phyloP scores from a whole-genome alignment of 2,329 filamentous ascomycete species.

The Ilyonectria robusta region DNA sequence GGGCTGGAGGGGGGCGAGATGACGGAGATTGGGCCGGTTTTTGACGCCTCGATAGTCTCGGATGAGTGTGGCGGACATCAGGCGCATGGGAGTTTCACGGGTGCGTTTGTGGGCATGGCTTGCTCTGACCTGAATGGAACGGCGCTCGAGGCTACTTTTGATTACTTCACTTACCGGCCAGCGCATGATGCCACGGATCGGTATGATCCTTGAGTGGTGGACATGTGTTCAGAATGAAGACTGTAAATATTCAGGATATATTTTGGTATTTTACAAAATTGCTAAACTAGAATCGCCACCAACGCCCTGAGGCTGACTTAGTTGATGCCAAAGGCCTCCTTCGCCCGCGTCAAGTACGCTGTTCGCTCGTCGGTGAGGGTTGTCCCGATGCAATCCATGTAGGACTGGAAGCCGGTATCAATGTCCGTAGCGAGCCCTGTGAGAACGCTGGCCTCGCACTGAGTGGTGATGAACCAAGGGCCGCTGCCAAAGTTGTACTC shows the following conservation, averaged over 20 bases:
- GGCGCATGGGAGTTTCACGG: conserved; percentile 74
- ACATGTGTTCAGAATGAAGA: neutral
- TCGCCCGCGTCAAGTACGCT: conserved; percentile 62
- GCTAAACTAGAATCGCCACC: neutral
- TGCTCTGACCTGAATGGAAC: conserved; percentile 70
- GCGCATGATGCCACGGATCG: conserved; percentile 56
- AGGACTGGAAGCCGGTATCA: conserved; percentile 60
- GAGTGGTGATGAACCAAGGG: conserved; percentile 64
- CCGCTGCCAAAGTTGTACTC: conserved; percentile 68
- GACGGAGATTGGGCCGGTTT: conserved; percentile 66
- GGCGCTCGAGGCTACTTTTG: conserved; percentile 62
- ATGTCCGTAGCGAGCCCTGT: conserved; percentile 52
- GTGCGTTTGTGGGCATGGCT: conserved; percentile 71
- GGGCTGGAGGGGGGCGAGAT: conserved; percentile 62
- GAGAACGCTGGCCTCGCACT: conserved; percentile 57
- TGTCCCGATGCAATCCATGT: conserved; percentile 65
- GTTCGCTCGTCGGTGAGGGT: conserved; percentile 50
- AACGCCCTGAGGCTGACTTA: neutral
- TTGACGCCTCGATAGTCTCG: conserved; percentile 71
- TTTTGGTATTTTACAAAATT: neutral
- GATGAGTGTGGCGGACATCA: conserved; percentile 76
- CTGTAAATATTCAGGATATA: neutral
- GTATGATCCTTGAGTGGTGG: conserved; percentile 1
- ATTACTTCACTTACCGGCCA: conserved; percentile 67
- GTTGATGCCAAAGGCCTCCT: conserved; percentile 61